These are phyloP conservation scores for Celoporthe dispersa DNA, from an alignment of 2,329 filamentous ascomycete genomes.

Conservation along the genomic window DNA sequence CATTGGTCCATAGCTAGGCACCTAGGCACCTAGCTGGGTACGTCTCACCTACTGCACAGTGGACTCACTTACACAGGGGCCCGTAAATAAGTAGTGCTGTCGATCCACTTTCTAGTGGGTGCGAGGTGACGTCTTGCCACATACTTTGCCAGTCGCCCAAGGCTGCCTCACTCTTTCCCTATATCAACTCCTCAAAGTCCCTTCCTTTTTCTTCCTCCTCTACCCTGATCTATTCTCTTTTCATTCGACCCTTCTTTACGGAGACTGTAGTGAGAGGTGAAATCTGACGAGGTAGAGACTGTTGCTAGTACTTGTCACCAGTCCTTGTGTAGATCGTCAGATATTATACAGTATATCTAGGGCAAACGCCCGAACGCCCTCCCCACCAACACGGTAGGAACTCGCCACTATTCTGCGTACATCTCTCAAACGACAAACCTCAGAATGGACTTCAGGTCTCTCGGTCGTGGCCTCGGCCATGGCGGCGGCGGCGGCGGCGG, in stretches of 20 bases:
- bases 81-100: background rate
- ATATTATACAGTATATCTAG: background rate
- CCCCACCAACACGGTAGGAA: background rate
- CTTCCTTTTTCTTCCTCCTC: background rate
- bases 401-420: background rate
- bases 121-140: background rate
- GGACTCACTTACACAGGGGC: background rate
- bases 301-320: background rate
- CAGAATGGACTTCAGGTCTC: slow-evolving; percentile 35
- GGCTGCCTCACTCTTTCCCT: background rate
- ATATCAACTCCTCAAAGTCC: background rate
- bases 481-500: slow-evolving; percentile 31
- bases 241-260: background rate
- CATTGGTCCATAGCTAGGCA: background rate
- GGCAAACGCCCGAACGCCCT: background rate
- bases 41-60: background rate
- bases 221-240: background rate
- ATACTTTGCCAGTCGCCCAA: background rate
- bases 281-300: background rate
- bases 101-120: background rate
- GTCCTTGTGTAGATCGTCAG: background rate
- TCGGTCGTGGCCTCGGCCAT: slow-evolving; percentile 26
- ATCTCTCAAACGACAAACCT: background rate
- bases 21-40: background rate
- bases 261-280: background rate